Evolutionary conservation across 176 grass and related monocot genomes (phyloP).

Genomic region (Aegilops speltoides): DNA sequence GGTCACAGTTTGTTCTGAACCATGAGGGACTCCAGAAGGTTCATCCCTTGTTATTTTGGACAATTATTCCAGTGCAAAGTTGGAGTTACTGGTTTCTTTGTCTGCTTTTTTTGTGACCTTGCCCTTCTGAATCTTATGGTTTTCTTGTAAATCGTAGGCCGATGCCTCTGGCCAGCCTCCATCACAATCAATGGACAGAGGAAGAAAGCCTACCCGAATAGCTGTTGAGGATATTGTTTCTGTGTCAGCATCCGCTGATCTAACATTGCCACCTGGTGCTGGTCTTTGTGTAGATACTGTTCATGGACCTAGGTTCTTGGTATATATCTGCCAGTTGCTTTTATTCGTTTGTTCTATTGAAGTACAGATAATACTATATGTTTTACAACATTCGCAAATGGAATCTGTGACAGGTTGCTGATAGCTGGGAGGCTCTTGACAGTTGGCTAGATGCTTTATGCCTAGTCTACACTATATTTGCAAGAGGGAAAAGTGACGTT

Average conservation of each 20-base stretch:
- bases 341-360: conserved; percentile 5
- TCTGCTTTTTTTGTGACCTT: neutral
- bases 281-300: conserved; percentile 88
- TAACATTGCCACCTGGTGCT: conserved; percentile 84
- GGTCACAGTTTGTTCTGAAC: conserved; percentile 89
- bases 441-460: conserved; percentile 90
- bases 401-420: conserved; percentile 61
- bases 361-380: neutral
- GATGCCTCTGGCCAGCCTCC: conserved; percentile 48
- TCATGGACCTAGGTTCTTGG: conserved; percentile 77
- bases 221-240: conserved; percentile 75
- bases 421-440: conserved; percentile 87
- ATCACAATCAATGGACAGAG: conserved; percentile 51
- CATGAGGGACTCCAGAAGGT: conserved; percentile 94
- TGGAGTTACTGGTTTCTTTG: conserved; percentile 10
- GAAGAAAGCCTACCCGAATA: conserved; percentile 68
- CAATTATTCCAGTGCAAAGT: conserved; percentile 1
- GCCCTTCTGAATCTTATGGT: neutral
- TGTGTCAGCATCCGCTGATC: conserved; percentile 73
- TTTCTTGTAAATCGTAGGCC: conserved; percentile 48
- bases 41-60: conserved; percentile 3
- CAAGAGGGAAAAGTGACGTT: conserved; percentile 85
- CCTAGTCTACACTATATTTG: conserved; percentile 91
- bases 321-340: conserved; percentile 37
- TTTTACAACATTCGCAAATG: neutral